Percentiles rank a stretch among this genome's conserved stretches.
phyloP scores from a whole-genome alignment of 2,329 filamentous ascomycete genomes.

The Fusarium fujikuroi region DNA sequence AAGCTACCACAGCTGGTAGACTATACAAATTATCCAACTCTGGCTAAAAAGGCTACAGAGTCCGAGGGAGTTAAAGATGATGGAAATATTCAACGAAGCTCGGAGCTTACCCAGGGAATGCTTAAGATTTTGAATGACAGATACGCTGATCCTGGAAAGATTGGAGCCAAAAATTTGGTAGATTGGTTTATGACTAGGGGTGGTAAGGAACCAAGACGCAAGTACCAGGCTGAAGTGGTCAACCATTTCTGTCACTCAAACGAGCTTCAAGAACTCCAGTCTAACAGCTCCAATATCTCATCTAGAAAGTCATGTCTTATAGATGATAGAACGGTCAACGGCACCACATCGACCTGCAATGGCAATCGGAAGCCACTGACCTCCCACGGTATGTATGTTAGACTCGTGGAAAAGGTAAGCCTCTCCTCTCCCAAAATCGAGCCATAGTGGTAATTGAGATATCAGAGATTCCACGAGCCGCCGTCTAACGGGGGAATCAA shows the following conservation, averaged over 20 bases:
- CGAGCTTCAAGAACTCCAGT: not conserved
- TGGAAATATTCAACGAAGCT: too few species aligned
- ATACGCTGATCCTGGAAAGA: rapidly evolving
- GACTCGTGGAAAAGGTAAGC: not conserved
- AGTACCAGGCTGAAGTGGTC: not conserved
- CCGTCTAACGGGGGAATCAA: rapidly evolving
- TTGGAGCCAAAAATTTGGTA: rapidly evolving
- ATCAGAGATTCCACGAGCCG: not conserved
- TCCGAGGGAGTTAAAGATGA: not conserved
- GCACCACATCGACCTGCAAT: too few species aligned
- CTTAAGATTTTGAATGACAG: not conserved
- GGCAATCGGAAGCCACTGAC: not conserved
- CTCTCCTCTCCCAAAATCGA: not conserved
- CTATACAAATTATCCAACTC: not conserved
- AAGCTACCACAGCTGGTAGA: not conserved
- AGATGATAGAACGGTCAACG: not conserved
- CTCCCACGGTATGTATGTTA: rapidly evolving
- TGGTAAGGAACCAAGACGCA: not conserved
- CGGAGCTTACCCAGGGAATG: not conserved
- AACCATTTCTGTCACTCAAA: not conserved
- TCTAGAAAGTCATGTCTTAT: rapidly evolving
- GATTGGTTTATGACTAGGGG: not conserved
- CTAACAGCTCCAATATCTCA: not conserved
- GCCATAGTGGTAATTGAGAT: too few species aligned
- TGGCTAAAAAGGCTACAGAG: rapidly evolving